phyloP scores from a whole-genome alignment of 768 basidiomycete species.

The Mycena galopus region DNA sequence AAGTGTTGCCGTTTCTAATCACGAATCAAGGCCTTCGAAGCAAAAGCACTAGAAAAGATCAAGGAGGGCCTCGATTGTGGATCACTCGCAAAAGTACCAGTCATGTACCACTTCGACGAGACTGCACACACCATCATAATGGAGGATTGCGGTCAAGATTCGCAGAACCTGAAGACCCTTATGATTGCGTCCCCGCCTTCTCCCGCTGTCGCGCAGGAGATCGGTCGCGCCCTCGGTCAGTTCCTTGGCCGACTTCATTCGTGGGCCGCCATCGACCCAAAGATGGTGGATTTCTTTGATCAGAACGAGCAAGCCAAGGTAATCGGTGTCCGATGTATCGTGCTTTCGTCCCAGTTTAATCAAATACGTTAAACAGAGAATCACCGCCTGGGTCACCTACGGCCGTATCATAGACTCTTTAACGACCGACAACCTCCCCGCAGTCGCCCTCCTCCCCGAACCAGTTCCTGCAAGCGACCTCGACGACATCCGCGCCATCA shows the following conservation, averaged over 20 bases:
- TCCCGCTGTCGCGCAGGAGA: slow-evolving; percentile 49
- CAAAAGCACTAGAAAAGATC: slow-evolving; percentile 49
- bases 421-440: slow-evolving; percentile 43
- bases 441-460: slow-evolving; percentile 54
- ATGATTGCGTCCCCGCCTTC: slow-evolving; percentile 50
- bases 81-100: slow-evolving; percentile 52
- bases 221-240: slow-evolving; percentile 66
- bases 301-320: slow-evolving; percentile 52
- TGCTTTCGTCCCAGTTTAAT: neutral
- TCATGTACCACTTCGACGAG: slow-evolving; percentile 56
- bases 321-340: neutral
- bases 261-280: slow-evolving; percentile 52
- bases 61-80: slow-evolving; percentile 36
- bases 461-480: slow-evolving; percentile 50
- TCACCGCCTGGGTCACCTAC: slow-evolving; percentile 56
- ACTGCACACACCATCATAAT: slow-evolving; percentile 59
- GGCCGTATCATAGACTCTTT: slow-evolving; percentile 55
- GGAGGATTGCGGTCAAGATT: slow-evolving; percentile 57
- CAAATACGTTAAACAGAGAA: neutral
- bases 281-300: slow-evolving; percentile 53
- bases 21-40: slow-evolving; percentile 41
- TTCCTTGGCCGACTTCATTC: slow-evolving; percentile 67
- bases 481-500: slow-evolving; percentile 45
- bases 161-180: slow-evolving; percentile 51
- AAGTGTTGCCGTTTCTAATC: neutral